Base-by-base conservation (phyloP, 2,329 filamentous ascomycete species). In the Pyrenophora teres region DNA sequence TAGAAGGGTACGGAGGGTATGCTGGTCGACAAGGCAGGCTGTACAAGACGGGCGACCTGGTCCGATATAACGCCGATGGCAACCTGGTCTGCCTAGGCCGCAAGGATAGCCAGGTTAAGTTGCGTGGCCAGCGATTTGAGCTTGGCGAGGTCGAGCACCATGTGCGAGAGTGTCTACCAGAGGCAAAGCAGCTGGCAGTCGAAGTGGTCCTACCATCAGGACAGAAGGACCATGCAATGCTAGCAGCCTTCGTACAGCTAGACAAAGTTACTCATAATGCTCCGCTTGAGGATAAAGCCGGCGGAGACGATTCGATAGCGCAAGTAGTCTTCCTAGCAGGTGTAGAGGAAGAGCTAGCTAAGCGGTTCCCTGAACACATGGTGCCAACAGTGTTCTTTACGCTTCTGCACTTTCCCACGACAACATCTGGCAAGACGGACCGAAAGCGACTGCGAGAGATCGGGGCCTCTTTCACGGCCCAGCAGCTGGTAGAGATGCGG, bases 401-500 rank as follows among this genome's bases (percentile, higher is more conserved):
- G 7, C 6, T 48, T 10, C 7, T 2, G n/a, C 2, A 41, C 9
- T 5, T 48, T 6, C 80, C 80, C 0, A 63, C n/a, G n/a, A n/a
- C n/a, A n/a, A n/a, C n/a, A n/a, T n/a, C n/a, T n/a, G n/a, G n/a
- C n/a, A n/a, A n/a, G n/a, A n/a, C n/a, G n/a, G n/a, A n/a, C n/a
- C n/a, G n/a, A n/a, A n/a, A n/a, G n/a, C n/a, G n/a, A n/a, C 45
- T 69, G 4, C 37, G 32, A 4, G 35, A 41, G 31, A 40, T 41
- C 5, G 45, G 45, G 12, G 18, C 5, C 2, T 54, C 35, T n/a
- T 48, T 53, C 9, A 44, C 50, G 3, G 35, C 40, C 12, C 32
- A 53, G 38, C 38, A 53, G 12, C 27, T 53, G 15, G 44, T 33
- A 3, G 12, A 40, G 39, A 2, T 53, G 35, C 38, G 31, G 2